These are phyloP conservation scores for Phytophthora rubi DNA, from an alignment of 352 stramenopile genomes.

Conservation along the genomic window DNA sequence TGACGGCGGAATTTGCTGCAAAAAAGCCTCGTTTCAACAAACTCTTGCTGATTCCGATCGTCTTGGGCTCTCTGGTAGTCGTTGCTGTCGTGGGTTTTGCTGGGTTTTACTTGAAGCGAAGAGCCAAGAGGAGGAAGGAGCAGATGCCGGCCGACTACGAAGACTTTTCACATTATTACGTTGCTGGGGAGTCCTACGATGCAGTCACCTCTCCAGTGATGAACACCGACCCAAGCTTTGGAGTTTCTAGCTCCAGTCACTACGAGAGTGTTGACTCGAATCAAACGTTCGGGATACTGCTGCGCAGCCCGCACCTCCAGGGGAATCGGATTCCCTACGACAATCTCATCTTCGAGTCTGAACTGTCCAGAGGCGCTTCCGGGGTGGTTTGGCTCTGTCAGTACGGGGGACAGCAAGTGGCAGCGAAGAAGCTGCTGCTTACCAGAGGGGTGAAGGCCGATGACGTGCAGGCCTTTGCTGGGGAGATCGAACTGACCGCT, in stretches of 20 bases:
- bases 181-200: slow-evolving; percentile 5
- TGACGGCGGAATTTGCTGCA: slow-evolving; percentile 23
- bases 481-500: slow-evolving; percentile 62
- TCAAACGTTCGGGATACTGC: slow-evolving; percentile 26
- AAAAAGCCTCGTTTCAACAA: slow-evolving; percentile 21
- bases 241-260: slow-evolving; percentile 10
- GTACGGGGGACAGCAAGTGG: slow-evolving; percentile 48
- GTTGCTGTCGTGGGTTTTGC: slow-evolving; percentile 2
- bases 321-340: slow-evolving; percentile 38
- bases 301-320: slow-evolving; percentile 22
- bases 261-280: slow-evolving; percentile 29
- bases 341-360: slow-evolving; percentile 16
- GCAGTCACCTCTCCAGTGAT: background rate
- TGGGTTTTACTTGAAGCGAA: slow-evolving; percentile 25
- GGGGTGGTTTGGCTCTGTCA: slow-evolving; percentile 56
- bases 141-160: slow-evolving; percentile 13
- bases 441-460: slow-evolving; percentile 33
- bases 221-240: slow-evolving; percentile 4
- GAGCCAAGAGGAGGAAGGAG: slow-evolving; percentile 1
- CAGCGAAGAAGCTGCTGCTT: slow-evolving; percentile 51
- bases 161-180: slow-evolving; percentile 8
- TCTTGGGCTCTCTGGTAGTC: slow-evolving; percentile 10
- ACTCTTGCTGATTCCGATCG: slow-evolving; percentile 29
- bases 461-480: slow-evolving; percentile 42
- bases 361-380: slow-evolving; percentile 39